Conservation (phyloP, 805 yeast species). For the Spencermartinsiella europaea region DNA sequence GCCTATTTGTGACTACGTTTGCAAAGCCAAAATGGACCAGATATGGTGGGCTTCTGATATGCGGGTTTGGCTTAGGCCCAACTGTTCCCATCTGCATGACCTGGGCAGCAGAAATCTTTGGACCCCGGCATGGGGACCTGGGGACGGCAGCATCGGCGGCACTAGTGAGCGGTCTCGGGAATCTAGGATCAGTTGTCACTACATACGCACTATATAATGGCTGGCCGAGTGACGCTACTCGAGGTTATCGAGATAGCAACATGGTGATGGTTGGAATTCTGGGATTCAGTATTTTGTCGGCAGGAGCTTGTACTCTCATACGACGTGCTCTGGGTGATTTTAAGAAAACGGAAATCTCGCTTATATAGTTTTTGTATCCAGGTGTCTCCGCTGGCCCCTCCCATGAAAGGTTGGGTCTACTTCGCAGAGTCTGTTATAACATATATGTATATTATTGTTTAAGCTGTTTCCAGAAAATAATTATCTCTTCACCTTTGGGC, state of each 20-base stretch:
- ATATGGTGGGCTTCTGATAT: constrained; percentile 74
- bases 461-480: no score
- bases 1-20: constrained; percentile 70
- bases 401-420: no score
- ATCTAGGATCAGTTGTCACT: constrained; percentile 78
- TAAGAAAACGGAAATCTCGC: constrained; percentile 3
- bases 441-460: background rate
- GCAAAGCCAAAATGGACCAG: constrained; percentile 70
- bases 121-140: constrained; percentile 67
- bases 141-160: constrained; percentile 84
- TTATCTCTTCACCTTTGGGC: no score
- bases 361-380: no score
- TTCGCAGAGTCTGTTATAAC: background rate
- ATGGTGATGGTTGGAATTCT: constrained; percentile 79
- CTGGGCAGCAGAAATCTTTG: constrained; percentile 72
- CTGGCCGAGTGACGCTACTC: constrained; percentile 71
- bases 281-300: constrained; percentile 63
- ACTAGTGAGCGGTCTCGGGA: constrained; percentile 79
- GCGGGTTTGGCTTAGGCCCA: constrained; percentile 86
- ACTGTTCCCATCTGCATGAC: constrained; percentile 88
- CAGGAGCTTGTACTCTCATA: constrained; percentile 32
- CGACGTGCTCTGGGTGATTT: constrained; percentile 35
- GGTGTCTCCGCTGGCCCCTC: no score
- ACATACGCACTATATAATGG: constrained; percentile 83
- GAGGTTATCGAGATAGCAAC: constrained; percentile 63